phyloP scores from a whole-genome alignment of 2,329 filamentous ascomycete genomes.

The Juglanconis sp. region DNA sequence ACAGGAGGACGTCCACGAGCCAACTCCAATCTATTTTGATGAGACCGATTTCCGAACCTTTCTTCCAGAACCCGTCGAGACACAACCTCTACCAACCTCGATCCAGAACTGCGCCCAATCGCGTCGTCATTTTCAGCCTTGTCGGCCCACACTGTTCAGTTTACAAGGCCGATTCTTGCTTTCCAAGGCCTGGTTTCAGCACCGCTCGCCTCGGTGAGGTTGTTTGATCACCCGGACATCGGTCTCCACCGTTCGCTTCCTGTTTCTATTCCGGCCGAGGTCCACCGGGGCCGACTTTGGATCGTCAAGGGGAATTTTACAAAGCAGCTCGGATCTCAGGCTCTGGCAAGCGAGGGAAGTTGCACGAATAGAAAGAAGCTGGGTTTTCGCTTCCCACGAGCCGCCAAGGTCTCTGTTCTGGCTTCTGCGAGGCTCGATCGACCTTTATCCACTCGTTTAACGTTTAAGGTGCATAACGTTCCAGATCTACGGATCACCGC shows the following conservation, averaged over 20 bases:
- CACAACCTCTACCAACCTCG: not conserved
- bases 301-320: not conserved
- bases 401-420: not conserved
- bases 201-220: not conserved
- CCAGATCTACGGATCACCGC: constrained; percentile 16
- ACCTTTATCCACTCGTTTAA: constrained; percentile 19
- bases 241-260: constrained; percentile 14
- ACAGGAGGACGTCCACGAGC: not conserved
- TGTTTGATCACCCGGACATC: constrained; percentile 6
- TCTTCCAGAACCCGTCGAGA: not conserved
- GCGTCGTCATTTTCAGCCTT: constrained; percentile 17
- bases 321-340: constrained; percentile 1
- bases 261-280: constrained; percentile 1
- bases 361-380: constrained; percentile 14
- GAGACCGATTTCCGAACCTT: not conserved
- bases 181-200: constrained; percentile 1
- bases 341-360: not conserved
- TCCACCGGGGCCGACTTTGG: not conserved
- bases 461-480: constrained; percentile 7
- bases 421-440: constrained; percentile 8
- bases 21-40: not conserved
- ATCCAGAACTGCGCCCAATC: not conserved
- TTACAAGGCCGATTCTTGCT: constrained; percentile 4
- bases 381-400: not conserved
- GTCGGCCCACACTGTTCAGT: constrained; percentile 8